phyloP scores from a whole-genome alignment of 768 basidiomycete genomes.

The Hypholoma fasciculare region DNA sequence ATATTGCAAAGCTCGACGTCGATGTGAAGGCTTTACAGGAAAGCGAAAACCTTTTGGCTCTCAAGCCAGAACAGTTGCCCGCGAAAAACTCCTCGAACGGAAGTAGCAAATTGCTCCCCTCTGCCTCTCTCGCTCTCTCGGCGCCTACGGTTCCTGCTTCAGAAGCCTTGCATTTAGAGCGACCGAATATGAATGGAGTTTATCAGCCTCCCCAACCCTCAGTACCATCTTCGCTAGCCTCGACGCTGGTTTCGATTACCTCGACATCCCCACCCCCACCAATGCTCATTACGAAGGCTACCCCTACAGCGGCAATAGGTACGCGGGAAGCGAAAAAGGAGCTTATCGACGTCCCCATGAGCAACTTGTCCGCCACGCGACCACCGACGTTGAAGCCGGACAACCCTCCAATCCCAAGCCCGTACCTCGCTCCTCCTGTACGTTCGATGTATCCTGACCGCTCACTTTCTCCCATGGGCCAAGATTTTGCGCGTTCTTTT shows the following conservation, averaged over 20 bases:
- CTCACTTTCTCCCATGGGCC: neutral
- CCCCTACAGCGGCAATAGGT: too few relatives aligned
- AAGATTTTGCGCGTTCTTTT: neutral
- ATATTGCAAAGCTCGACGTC: neutral
- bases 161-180: neutral
- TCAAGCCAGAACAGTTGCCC: neutral
- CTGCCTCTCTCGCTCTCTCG: neutral
- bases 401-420: neutral
- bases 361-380: neutral
- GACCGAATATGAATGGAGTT: neutral
- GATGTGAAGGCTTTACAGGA: neutral
- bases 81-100: neutral
- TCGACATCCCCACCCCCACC: too few relatives aligned
- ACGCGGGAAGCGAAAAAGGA: slow-evolving; percentile 4
- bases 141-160: neutral
- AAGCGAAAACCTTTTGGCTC: neutral
- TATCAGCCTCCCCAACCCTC: neutral
- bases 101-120: neutral
- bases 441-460: neutral
- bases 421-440: neutral
- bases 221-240: neutral
- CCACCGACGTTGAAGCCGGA: neutral
- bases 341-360: neutral
- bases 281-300: too few relatives aligned
- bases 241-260: too few relatives aligned